Base-by-base conservation (phyloP, 2,329 filamentous ascomycete species). In the Beauveria brongniartii region DNA sequence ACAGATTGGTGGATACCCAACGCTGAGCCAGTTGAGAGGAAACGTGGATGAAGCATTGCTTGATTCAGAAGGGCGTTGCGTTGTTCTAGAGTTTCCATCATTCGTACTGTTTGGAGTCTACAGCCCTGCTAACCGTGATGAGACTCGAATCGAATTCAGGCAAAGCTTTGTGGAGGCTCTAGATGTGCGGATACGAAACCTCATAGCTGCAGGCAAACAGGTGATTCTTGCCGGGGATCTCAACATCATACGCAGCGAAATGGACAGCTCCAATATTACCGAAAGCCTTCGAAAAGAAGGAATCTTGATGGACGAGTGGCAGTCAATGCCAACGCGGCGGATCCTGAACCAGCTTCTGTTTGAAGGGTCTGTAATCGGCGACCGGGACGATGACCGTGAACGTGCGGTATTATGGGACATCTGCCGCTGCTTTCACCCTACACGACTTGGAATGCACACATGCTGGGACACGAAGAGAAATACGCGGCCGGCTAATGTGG, bases 391-490 rank as follows among this genome's bases (percentile, higher is more conserved):
- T 67, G 87, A 84, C 0, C 81, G 89, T 65, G 87, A 92, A 69
- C 67, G 79, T 14, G 84, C 91, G 2, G 83, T 92, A 1, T 76
- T 97, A 46, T 90, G 88, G 82, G 94, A 99, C 74, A 78, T 95
- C 20, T 92, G 90, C 67, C 84, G 94, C 54, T 83, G 82, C 28
- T 95, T 92, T 69, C 89, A 97, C 69, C 89, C 90, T 0, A 75
- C 78, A n/a, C 82, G 94, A 44, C 79, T 80, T 64, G 91, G 91
- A 63, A 97, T 99, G 94, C 97, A 91, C 72, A 97, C 94, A 0
- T 96, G 93, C 72, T 97, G 93, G 93, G 92, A 97, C 65, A 92
- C 91, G 55, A 92, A 90, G 71, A 89, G 92, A 69, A 97, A 97
- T 73, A 90, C 91, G n/a, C 82, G 94, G n/a, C 93, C 93, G 3